These are phyloP conservation scores for Botrytis elliptica DNA, from an alignment of 2,329 filamentous ascomycete genomes.

Conservation along the genomic window DNA sequence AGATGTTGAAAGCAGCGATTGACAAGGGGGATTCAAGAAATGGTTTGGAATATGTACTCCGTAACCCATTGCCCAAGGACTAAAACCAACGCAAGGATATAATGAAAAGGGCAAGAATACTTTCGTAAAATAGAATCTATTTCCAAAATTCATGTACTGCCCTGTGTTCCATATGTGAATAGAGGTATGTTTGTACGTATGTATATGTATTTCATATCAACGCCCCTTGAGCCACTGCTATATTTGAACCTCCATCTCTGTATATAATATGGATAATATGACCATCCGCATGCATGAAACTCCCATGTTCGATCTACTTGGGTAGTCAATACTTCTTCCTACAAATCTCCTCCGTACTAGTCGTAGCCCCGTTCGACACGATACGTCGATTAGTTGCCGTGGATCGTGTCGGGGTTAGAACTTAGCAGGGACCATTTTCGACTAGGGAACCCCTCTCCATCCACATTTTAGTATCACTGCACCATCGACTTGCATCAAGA, in stretches of 20 bases:
- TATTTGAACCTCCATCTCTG: background rate
- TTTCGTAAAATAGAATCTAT: background rate
- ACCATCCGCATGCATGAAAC: constrained; percentile 9
- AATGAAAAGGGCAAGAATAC: background rate
- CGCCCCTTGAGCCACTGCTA: constrained; percentile 2
- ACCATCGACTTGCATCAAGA: constrained; percentile 4
- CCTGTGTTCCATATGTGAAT: background rate
- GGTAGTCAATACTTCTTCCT: constrained; percentile 3
- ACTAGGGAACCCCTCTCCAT: constrained; percentile 12
- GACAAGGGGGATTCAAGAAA: constrained; percentile 14
- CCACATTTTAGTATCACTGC: constrained; percentile 14
- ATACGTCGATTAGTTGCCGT: constrained; percentile 15
- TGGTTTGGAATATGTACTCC: constrained; percentile 1
- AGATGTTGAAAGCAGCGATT: constrained; percentile 12
- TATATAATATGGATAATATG: constrained; percentile 1
- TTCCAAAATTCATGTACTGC: background rate
- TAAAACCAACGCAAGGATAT: background rate
- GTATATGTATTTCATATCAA: background rate
- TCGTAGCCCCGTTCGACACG: background rate
- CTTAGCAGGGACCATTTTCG: background rate
- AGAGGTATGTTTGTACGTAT: background rate
- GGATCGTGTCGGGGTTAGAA: background rate
- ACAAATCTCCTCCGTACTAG: constrained; percentile 3
- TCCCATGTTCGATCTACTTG: constrained; percentile 7
- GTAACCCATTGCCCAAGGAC: background rate